These are phyloP conservation scores for Xylaria curta DNA, from an alignment of 495 filamentous ascomycete genomes.

Conservation along the genomic window DNA sequence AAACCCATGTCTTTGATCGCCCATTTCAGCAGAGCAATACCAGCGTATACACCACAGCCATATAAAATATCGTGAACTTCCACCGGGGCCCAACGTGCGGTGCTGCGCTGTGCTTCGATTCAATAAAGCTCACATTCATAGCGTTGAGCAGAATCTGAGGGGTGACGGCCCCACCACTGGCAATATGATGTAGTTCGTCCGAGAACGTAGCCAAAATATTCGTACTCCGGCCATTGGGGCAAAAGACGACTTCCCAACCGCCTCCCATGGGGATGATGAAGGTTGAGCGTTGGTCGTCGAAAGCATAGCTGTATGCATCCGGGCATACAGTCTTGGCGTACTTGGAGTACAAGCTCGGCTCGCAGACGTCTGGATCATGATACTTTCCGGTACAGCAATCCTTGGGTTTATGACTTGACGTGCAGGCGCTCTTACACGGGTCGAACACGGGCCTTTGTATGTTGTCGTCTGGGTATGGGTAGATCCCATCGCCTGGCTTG, in stretches of 20 bases:
- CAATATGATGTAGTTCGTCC: constrained; percentile 47
- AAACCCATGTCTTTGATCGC: neutral
- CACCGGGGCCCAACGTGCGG: constrained; percentile 25
- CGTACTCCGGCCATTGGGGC: constrained; percentile 72
- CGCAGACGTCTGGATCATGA: constrained; percentile 62
- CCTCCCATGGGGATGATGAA: constrained; percentile 76
- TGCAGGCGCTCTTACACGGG: constrained; percentile 74
- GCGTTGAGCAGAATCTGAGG: constrained; percentile 33
- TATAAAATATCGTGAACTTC: neutral
- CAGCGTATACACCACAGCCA: neutral
- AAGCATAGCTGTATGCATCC: constrained; percentile 83
- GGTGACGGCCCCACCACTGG: constrained; percentile 31
- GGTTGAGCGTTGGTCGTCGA: constrained; percentile 74
- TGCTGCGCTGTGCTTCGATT: constrained; percentile 31
- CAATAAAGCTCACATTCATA: constrained; percentile 43
- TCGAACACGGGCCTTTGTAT: constrained; percentile 71
- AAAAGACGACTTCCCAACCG: constrained; percentile 79
- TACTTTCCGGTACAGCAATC: constrained; percentile 76
- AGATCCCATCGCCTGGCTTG: constrained; percentile 70
- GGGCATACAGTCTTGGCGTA: constrained; percentile 76
- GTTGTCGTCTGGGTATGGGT: constrained; percentile 75
- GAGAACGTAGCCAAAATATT: constrained; percentile 64
- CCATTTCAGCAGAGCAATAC: neutral
- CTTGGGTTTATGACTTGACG: constrained; percentile 58
- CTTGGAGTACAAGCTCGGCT: constrained; percentile 65